These are phyloP conservation scores for Trichoderma hamatum DNA, from an alignment of 2,329 filamentous ascomycete genomes.

Conservation along the genomic window DNA sequence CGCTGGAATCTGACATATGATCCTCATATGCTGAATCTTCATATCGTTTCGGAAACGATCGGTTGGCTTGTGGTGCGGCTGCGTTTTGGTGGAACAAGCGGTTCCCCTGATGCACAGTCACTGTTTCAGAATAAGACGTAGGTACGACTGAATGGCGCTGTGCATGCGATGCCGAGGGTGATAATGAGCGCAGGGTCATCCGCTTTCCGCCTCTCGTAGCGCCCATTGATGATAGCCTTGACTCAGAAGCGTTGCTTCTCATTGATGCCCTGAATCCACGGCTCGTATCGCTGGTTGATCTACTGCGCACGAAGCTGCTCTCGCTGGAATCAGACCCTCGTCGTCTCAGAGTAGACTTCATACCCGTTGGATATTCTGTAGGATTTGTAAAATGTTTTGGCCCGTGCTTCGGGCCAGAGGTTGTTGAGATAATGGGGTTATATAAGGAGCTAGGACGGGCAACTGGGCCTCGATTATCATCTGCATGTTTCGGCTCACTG, in stretches of 20 bases:
- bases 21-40: slow-evolving; percentile 59
- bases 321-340: slow-evolving; percentile 69
- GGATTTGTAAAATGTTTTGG: slow-evolving; percentile 32
- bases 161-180: slow-evolving; percentile 63
- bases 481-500: slow-evolving; percentile 19
- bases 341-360: slow-evolving; percentile 49
- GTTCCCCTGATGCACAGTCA: slow-evolving; percentile 44
- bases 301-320: slow-evolving; percentile 78
- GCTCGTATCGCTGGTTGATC: slow-evolving; percentile 50
- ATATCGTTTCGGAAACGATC: slow-evolving; percentile 46
- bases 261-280: slow-evolving; percentile 74
- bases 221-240: slow-evolving; percentile 37
- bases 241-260: slow-evolving; percentile 50
- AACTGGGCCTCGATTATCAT: slow-evolving; percentile 23
- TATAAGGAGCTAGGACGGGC: slow-evolving; percentile 40
- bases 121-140: slow-evolving; percentile 36
- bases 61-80: slow-evolving; percentile 41
- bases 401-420: slow-evolving; percentile 31
- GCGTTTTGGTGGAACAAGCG: slow-evolving; percentile 50
- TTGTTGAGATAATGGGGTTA: slow-evolving; percentile 26
- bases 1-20: slow-evolving; percentile 68
- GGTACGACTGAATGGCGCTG: slow-evolving; percentile 47
- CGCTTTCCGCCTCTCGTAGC: slow-evolving; percentile 50
- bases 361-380: slow-evolving; percentile 30
- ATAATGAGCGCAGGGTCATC: slow-evolving; percentile 71